Conservation (phyloP, 2,329 filamentous ascomycete genomes). For the Nigrograna mackinnonii region DNA sequence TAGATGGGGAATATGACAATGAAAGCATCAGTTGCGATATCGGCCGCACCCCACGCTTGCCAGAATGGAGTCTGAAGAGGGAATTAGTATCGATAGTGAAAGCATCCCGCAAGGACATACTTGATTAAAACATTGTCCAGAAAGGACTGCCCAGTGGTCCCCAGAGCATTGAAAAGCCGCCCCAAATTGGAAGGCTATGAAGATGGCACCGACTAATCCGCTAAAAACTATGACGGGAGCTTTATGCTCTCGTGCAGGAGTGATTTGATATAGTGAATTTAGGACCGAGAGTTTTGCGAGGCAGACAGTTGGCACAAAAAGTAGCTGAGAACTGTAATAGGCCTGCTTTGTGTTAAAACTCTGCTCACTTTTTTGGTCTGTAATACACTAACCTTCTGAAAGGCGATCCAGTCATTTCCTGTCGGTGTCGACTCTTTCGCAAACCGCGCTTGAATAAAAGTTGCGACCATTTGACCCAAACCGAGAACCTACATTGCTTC, state of each 20-base stretch:
- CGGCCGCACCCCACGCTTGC: slow-evolving; percentile 3
- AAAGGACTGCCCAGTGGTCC: not conserved
- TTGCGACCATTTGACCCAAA: slow-evolving; percentile 4
- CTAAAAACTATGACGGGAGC: not conserved
- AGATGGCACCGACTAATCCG: not conserved
- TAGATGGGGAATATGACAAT: slow-evolving; percentile 5
- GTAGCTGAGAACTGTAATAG: slow-evolving; percentile 4
- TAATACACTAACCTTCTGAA: not conserved
- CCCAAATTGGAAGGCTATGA: slow-evolving; percentile 4
- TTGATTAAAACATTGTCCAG: slow-evolving; percentile 4
- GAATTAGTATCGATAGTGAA: not conserved
- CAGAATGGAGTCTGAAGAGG: slow-evolving; percentile 3
- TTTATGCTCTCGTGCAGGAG: slow-evolving; percentile 5
- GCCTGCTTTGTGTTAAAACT: not conserved
- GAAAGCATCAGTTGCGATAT: slow-evolving; percentile 7
- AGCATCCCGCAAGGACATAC: not conserved
- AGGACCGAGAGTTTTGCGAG: slow-evolving; percentile 2
- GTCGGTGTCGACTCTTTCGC: not conserved
- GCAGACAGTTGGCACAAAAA: slow-evolving; percentile 4
- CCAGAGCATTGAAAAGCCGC: slow-evolving; percentile 1
- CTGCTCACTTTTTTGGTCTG: not conserved
- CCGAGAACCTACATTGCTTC: slow-evolving; percentile 1
- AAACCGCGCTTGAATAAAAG: slow-evolving; percentile 1
- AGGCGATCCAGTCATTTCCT: not conserved
- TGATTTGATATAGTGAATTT: slow-evolving; percentile 3